Evolutionary conservation across 345 rosid genomes (phyloP).

Genomic region (Camelina neglecta): DNA sequence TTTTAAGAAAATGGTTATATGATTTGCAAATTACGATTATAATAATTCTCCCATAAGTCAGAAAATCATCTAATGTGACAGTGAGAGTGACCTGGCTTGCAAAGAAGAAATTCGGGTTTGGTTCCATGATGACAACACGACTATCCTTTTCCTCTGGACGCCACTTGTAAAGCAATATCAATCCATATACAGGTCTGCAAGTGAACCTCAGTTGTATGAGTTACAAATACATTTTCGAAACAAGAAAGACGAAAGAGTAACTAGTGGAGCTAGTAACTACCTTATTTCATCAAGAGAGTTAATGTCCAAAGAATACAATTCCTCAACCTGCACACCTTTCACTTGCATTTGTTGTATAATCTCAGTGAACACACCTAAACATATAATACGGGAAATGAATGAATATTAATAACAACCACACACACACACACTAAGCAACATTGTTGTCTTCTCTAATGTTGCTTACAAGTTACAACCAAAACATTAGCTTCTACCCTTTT

Average conservation of each 20-base stretch:
- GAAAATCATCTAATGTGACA: neutral
- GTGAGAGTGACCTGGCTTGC: conserved; percentile 44
- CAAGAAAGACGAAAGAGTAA: neutral
- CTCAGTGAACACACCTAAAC: conserved; percentile 45
- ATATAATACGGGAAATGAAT: neutral
- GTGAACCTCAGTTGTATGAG: neutral
- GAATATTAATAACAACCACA: neutral
- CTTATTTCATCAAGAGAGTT: conserved; percentile 35
- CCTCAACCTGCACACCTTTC: conserved; percentile 47
- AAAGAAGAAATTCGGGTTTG: conserved; percentile 47
- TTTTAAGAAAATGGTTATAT: neutral
- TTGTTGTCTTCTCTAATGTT: neutral
- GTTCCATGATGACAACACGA: conserved; percentile 46
- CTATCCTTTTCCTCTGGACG: conserved; percentile 46
- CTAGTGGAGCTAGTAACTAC: neutral
- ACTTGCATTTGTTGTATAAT: conserved; percentile 49
- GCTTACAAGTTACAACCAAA: neutral
- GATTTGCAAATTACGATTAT: neutral
- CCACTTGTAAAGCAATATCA: conserved; percentile 49
- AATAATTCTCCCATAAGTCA: neutral
- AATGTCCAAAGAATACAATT: conserved; percentile 42
- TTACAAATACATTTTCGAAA: neutral
- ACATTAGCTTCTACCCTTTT: neutral
- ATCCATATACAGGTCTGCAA: conserved; percentile 46
- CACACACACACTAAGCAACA: conserved; percentile 4